Base-by-base conservation (phyloP, 2,329 filamentous ascomycete species). In the Sporothrix pallida region DNA sequence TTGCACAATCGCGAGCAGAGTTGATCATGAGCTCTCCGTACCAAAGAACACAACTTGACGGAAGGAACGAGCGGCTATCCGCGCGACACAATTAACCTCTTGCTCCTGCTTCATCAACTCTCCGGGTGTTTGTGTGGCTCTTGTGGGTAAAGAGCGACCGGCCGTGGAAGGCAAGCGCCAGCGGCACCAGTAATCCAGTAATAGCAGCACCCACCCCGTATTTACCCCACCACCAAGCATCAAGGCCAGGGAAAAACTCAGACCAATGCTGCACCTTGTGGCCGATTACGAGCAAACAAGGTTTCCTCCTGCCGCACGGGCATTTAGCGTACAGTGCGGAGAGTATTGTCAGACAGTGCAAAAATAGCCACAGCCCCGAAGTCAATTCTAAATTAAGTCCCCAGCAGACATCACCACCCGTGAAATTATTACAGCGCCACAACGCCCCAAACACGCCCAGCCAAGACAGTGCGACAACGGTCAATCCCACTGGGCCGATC, bases 211-310 rank as follows among this genome's bases (percentile, higher is more conserved):
- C 46, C 20, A 50, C 44, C 54, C 72, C 72, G 72, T 73, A 73
- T 73, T 73, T 70, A 73, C 72, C 72, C 72, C 72, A 73, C 72
- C 44, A 62, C 52, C 65, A 56, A 63, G 65, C 44, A 62, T n/a
- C 10, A 62, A 42, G 62, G 17, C 37, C 37, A 31, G 37, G 37
- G 52, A 42, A 50, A 50, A 50, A 50, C 63, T 26, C 42, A 65
- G 63, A 37, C 52, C 62, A 72, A 23, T 37, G 65, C 65, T 52
- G 65, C 46, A 68, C 46, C 65, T 52, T 48, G 62, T 12, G 62
- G 62, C 42, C 62, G 62, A 48, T 67, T 67, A 67, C 62, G 62
- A 65, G 62, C 42, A 67, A 67, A 65, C 60, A 65, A 67, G 62
- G 42, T 67, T 17, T 48, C 42, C 42, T 44, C 48, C 20, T 67